These are phyloP conservation scores for Dillenia suffruticosa DNA, from an alignment of 164 flowering plant genomes.

Conservation along the genomic window DNA sequence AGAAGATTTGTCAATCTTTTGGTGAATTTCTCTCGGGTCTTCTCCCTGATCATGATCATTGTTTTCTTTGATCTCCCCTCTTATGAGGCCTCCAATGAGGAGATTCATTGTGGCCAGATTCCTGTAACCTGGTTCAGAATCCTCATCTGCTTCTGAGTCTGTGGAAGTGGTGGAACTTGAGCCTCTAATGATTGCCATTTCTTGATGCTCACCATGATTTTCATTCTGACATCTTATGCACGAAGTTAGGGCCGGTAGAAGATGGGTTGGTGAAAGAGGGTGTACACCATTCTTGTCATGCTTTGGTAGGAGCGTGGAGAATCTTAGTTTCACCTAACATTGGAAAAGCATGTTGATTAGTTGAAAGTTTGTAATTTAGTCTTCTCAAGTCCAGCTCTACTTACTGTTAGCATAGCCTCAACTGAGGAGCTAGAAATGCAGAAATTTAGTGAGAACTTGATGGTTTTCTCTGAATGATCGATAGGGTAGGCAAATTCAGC, in stretches of 20 bases:
- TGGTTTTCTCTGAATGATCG: conserved; percentile 6
- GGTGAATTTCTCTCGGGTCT: neutral
- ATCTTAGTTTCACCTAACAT: conserved; percentile 14
- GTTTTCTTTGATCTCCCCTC: conserved; percentile 1
- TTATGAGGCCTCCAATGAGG: conserved; percentile 2
- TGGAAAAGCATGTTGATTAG: conserved; percentile 1
- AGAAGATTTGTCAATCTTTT: conserved; percentile 3
- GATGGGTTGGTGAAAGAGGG: conserved; percentile 8
- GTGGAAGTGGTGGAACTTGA: conserved; percentile 7
- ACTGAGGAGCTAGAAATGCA: conserved; percentile 5
- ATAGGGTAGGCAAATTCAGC: conserved; percentile 13
- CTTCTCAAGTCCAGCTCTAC: neutral
- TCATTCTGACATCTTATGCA: conserved; percentile 14
- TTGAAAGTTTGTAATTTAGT: neutral
- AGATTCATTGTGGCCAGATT: conserved; percentile 14
- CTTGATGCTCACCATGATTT: neutral
- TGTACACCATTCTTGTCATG: conserved; percentile 6
- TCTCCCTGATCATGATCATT: conserved; percentile 3
- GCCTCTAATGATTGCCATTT: conserved; percentile 1
- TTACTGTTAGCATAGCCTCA: conserved; percentile 16
- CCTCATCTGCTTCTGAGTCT: conserved; percentile 16
- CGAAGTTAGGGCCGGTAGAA: conserved; percentile 15
- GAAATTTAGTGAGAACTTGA: conserved; percentile 16
- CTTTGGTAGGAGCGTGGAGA: conserved; percentile 10
- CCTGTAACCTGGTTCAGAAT: conserved; percentile 13